Evolutionary conservation across 768 basidiomycete species (phyloP).

Genomic region (Cystofilobasidium capitatum): DNA sequence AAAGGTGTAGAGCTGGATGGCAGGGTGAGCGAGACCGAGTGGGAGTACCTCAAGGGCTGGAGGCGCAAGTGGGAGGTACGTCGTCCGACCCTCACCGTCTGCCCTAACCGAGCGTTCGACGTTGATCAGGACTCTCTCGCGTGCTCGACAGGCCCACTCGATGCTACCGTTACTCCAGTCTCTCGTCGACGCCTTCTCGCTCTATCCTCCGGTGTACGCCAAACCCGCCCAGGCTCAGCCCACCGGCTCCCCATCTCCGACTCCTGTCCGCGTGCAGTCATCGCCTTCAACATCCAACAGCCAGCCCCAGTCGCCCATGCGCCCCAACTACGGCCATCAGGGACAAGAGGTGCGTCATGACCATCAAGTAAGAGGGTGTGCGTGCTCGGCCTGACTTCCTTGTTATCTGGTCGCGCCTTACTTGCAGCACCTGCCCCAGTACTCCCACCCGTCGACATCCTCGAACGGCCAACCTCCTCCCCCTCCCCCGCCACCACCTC

Average conservation of each 20-base stretch:
- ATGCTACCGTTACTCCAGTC: constrained; percentile 63
- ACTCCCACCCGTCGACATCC: constrained; percentile 25
- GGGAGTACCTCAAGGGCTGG: constrained; percentile 70
- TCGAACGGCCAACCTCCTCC: constrained; percentile 27
- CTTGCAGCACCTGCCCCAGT: constrained; percentile 28
- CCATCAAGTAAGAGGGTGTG: background rate
- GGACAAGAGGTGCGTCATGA: background rate
- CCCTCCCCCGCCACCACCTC: constrained; percentile 29
- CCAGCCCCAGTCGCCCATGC: background rate
- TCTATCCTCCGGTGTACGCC: constrained; percentile 78
- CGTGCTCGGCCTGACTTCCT: background rate
- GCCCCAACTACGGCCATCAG: background rate
- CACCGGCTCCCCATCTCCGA: background rate
- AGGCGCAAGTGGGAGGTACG: constrained; percentile 70
- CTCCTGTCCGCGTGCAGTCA: constrained; percentile 26
- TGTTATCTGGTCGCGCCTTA: constrained; percentile 29
- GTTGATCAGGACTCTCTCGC: constrained; percentile 1
- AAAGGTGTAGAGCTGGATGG: constrained; percentile 72
- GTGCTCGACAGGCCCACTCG: constrained; percentile 56
- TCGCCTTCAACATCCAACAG: constrained; percentile 25
- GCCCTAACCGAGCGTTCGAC: too few species aligned
- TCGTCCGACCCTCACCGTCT: background rate
- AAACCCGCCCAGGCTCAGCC: constrained; percentile 48
- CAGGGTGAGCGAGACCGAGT: constrained; percentile 44
- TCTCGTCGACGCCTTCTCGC: constrained; percentile 73